A percentile compares a stretch with the other conserved stretches of the same genome.
phyloP scores from a whole-genome alignment of 371 early-diverging fungal genomes.

The Apophysomyces elegans region DNA sequence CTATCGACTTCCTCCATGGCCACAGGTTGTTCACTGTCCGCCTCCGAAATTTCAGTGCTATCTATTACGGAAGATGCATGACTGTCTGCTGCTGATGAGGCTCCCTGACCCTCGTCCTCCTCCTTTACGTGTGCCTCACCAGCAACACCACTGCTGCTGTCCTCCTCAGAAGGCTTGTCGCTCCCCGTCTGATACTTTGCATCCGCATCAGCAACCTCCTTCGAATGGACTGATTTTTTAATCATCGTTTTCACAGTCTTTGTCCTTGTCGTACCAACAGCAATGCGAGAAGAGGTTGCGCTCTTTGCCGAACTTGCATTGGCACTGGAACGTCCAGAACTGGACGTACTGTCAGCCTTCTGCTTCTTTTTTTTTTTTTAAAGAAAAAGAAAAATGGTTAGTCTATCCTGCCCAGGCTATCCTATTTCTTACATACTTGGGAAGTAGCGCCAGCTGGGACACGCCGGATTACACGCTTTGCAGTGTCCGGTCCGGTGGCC shows the following conservation, averaged over 20 bases:
- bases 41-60: background rate
- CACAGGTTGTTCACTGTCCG: constrained; percentile 7
- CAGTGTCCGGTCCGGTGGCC: constrained; percentile 4
- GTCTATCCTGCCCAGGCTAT: background rate
- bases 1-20: background rate
- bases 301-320: background rate
- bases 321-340: background rate
- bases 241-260: background rate
- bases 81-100: too few relatives aligned
- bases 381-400: too few relatives aligned
- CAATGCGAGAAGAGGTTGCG: background rate
- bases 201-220: background rate
- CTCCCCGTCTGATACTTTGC: background rate
- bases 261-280: background rate
- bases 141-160: too few relatives aligned
- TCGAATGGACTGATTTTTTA: background rate
- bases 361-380: background rate
- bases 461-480: constrained; percentile 19
- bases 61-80: background rate
- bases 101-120: too few relatives aligned
- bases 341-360: background rate
- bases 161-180: background rate
- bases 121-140: too few relatives aligned
- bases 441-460: constrained; percentile 13
- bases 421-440: constrained; percentile 4